Evolutionary conservation across 768 basidiomycete genomes (phyloP), one percentile per base, ranked within the genome.

Genomic region (Collybia sp.): DNA sequence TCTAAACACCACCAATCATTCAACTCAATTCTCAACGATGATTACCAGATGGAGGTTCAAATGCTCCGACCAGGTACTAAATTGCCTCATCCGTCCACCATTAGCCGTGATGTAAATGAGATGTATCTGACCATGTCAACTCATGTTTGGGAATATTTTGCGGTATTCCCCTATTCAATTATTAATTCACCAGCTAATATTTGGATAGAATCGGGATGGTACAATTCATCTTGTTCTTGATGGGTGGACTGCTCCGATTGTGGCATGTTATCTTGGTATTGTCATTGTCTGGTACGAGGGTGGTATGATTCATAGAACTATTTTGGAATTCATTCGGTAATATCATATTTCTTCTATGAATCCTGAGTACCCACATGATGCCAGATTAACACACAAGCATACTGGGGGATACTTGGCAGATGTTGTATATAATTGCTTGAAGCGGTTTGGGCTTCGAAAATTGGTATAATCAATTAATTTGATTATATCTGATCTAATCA

Each of bases 181-280:
- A n/a, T n/a, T n/a, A n/a, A n/a, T n/a, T n/a, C n/a, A n/a, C n/a
- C n/a, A n/a, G n/a, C 12, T 25, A 25, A 25, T 25, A 25, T 4
- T 8, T 8, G 3, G 8, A 25, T 25, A 25, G 4, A 25, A 25
- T 25, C 8, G 3, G 8, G 44, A 50, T 18, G 20, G 50, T 16
- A 35, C 57, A 3, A 48, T 65, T 31, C 61, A 65, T 51, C 19
- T 58, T 11, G 60, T 55, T n/a, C 45, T 65, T 11, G 60, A 65
- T 52, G 56, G 65, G 25, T 65, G 64, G 62, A 61, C 58, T 9
- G 54, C 57, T 12, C 63, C 62, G 10, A 34, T 61, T 15, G 50
- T 48, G 12, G 42, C 49, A 2, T 56, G 52, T 0, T 64, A 55
- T 35, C 54, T 64, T 9, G 60, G 61, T 17, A 11, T 42, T 30